phyloP scores from a whole-genome alignment of 768 basidiomycete genomes.

The Panellus pusillus region DNA sequence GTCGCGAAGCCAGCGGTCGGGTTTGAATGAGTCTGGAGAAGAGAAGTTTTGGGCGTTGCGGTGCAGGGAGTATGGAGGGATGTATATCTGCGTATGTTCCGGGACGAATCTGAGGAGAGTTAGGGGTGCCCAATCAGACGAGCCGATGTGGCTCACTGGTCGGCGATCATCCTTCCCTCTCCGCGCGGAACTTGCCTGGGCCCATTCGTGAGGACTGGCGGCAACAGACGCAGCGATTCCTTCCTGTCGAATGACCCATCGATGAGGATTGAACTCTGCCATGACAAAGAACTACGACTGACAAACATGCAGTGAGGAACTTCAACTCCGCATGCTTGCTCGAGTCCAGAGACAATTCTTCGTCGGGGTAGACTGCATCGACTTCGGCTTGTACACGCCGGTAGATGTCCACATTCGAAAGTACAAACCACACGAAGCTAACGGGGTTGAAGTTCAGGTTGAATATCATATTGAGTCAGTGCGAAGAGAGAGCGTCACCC shows the following conservation, averaged over 20 bases:
- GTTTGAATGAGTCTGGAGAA: conserved; percentile 43
- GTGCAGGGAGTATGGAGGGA: conserved; percentile 45
- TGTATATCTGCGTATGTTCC: conserved; percentile 42
- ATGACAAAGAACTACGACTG: conserved; percentile 11
- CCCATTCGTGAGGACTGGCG: conserved; percentile 46
- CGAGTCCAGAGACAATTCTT: conserved; percentile 24
- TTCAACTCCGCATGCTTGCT: conserved; percentile 28
- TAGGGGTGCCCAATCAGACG: not conserved
- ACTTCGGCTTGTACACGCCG: conserved; percentile 34
- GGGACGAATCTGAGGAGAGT: conserved; percentile 40
- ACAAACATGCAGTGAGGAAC: conserved; percentile 37
- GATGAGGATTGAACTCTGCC: not conserved
- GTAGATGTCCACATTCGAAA: conserved; percentile 31
- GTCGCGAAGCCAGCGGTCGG: conserved; percentile 37
- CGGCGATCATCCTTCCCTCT: not conserved
- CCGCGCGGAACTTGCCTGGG: conserved; percentile 28
- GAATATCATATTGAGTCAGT: not conserved
- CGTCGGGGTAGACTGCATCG: conserved; percentile 25
- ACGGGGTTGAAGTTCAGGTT: not conserved
- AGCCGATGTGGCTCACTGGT: not conserved
- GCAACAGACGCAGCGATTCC: conserved; percentile 49
- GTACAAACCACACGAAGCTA: conserved; percentile 33
- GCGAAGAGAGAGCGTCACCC: not conserved
- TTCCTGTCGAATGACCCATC: conserved; percentile 34
- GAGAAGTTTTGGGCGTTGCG: conserved; percentile 52